Conservation (phyloP, 140 eudicot genomes). For the Cichorium intybus region DNA sequence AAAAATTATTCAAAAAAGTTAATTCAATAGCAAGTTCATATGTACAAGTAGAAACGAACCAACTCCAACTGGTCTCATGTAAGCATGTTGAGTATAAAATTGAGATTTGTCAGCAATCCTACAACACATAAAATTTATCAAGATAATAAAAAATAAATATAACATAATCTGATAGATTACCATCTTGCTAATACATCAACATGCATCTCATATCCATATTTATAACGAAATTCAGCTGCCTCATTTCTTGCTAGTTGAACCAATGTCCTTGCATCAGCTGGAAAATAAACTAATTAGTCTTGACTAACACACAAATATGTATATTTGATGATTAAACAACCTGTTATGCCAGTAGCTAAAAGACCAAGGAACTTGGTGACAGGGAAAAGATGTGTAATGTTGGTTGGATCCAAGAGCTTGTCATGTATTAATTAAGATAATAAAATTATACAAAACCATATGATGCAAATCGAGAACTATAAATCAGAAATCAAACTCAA, state of each 20-base stretch:
- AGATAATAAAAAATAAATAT: neutral
- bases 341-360: slow-evolving; percentile 97
- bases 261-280: slow-evolving; percentile 99
- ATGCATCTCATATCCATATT: slow-evolving; percentile 98
- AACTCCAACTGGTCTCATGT: slow-evolving; percentile 98
- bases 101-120: slow-evolving; percentile 99
- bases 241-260: slow-evolving; percentile 98
- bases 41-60: slow-evolving; percentile 50
- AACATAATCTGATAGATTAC: slow-evolving; percentile 30
- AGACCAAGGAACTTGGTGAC: slow-evolving; percentile 84
- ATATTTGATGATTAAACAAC: slow-evolving; percentile 25
- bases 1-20: neutral
- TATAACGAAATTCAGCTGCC: slow-evolving; percentile 91
- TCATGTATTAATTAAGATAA: slow-evolving; percentile 56
- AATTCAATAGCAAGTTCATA: neutral
- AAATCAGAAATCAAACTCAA: too few species aligned
- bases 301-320: neutral
- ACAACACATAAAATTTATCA: slow-evolving; percentile 6
- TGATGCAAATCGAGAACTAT: too few species aligned
- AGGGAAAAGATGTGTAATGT: slow-evolving; percentile 83
- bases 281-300: neutral
- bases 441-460: neutral
- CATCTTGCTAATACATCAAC: slow-evolving; percentile 92
- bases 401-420: slow-evolving; percentile 97
- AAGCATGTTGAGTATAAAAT: slow-evolving; percentile 97